phyloP scores from a whole-genome alignment of 2,329 filamentous ascomycete species.

The Teratosphaeria epicoccoides region DNA sequence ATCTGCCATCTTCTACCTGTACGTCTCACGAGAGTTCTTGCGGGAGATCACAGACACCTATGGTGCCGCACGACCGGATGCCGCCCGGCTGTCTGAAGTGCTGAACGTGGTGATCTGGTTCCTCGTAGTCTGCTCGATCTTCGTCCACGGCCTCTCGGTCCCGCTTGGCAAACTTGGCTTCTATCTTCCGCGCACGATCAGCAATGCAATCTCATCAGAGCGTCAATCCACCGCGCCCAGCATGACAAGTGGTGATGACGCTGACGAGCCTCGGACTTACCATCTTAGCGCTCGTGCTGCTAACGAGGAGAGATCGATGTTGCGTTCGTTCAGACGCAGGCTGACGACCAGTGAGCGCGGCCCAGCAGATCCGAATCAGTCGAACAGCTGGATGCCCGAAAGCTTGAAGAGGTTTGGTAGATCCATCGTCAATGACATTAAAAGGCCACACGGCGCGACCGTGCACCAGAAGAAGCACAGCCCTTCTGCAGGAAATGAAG shows the following conservation, averaged over 20 bases:
- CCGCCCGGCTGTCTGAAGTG: constrained; percentile 53
- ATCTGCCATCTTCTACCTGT: constrained; percentile 76
- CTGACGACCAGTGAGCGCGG: constrained; percentile 4
- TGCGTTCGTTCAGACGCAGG: constrained; percentile 4
- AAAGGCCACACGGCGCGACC: constrained; percentile 1
- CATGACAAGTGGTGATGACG: neutral
- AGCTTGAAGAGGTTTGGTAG: constrained; percentile 1
- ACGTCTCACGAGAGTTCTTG: constrained; percentile 68
- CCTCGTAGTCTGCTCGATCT: constrained; percentile 68
- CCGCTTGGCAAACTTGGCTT: constrained; percentile 58
- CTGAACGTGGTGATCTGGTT: constrained; percentile 77
- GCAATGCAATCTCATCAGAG: constrained; percentile 39
- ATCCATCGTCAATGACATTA: constrained; percentile 7
- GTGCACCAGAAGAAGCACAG: neutral
- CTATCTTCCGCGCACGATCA: constrained; percentile 55
- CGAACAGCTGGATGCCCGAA: constrained; percentile 3
- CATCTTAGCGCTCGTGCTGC: neutral
- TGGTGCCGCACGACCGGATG: constrained; percentile 53
- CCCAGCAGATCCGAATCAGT: neutral
- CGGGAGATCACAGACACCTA: constrained; percentile 42
- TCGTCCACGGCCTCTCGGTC: constrained; percentile 74
- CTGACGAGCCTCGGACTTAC: constrained; percentile 1
- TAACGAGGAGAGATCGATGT: constrained; percentile 1
- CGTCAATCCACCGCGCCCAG: constrained; percentile 13
- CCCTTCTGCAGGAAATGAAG: neutral